A percentile compares a stretch with the other conserved stretches of the same genome.
These are phyloP conservation scores for Fusarium albosuccineum DNA, from an alignment of 2,329 filamentous ascomycete genomes.

Conservation along the genomic window DNA sequence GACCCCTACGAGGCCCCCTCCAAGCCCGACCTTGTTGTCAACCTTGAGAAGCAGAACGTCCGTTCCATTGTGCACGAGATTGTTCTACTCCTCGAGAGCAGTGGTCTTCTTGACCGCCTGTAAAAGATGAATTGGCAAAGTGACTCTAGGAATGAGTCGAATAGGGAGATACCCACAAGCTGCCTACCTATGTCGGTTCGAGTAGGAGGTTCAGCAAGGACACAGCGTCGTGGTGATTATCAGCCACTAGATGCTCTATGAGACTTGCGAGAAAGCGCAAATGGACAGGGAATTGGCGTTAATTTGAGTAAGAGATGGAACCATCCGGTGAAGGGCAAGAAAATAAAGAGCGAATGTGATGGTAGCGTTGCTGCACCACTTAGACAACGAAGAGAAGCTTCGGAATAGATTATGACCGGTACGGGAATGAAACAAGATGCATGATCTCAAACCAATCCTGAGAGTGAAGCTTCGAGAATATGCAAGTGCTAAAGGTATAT, in stretches of 20 bases:
- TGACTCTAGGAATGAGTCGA: slow-evolving; percentile 21
- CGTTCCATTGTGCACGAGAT: slow-evolving; percentile 98
- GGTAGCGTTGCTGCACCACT: slow-evolving; percentile 25
- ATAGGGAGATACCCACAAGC: slow-evolving; percentile 38
- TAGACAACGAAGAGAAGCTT: slow-evolving; percentile 33
- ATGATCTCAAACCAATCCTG: slow-evolving; percentile 15
- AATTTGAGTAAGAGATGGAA: slow-evolving; percentile 31
- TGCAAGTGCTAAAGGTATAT: slow-evolving; percentile 31
- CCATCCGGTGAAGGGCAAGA: slow-evolving; percentile 2
- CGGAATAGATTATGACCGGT: slow-evolving; percentile 37
- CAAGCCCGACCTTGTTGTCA: slow-evolving; percentile 87
- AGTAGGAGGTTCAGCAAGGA: slow-evolving; percentile 12
- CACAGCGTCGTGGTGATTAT: slow-evolving; percentile 17
- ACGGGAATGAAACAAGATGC: slow-evolving; percentile 28
- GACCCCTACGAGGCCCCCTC: slow-evolving; percentile 91
- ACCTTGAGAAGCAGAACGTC: slow-evolving; percentile 87
- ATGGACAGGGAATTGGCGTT: slow-evolving; percentile 38
- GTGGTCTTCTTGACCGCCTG: slow-evolving; percentile 84
- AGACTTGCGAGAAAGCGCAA: slow-evolving; percentile 36
- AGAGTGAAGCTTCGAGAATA: slow-evolving; percentile 33
- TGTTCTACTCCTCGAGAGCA: slow-evolving; percentile 88
- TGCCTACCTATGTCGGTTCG: slow-evolving; percentile 18
- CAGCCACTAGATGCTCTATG: slow-evolving; percentile 21
- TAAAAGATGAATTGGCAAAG: slow-evolving; percentile 49
- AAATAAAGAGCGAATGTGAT: slow-evolving; percentile 28